phyloP scores from a whole-genome alignment of 345 rosid genomes.

The Eucalyptus coolabah region DNA sequence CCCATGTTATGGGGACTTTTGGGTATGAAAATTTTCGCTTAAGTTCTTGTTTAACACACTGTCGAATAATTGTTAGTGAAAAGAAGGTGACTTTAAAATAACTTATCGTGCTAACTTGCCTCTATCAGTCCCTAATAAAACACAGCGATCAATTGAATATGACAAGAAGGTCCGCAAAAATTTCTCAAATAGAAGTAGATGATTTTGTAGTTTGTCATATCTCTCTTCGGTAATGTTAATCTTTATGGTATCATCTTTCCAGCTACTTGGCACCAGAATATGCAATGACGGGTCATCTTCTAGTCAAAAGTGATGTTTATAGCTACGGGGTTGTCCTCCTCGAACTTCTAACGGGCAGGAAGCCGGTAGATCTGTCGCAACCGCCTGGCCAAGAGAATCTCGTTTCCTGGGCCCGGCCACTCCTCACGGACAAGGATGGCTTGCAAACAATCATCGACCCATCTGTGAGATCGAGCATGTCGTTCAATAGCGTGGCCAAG shows the following conservation, averaged over 20 bases:
- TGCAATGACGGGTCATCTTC: slow-evolving; percentile 74
- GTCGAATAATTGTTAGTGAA: background rate
- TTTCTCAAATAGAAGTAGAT: background rate
- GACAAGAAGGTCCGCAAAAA: background rate
- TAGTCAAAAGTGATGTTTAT: slow-evolving; percentile 65
- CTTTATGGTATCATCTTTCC: background rate
- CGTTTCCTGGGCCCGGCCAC: slow-evolving; percentile 53
- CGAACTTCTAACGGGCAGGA: slow-evolving; percentile 57
- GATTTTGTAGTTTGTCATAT: background rate
- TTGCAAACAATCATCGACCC: slow-evolving; percentile 38
- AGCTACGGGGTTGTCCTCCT: slow-evolving; percentile 78
- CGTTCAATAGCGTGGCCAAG: slow-evolving; percentile 33
- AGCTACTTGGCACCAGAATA: slow-evolving; percentile 73
- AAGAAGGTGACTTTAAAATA: background rate
- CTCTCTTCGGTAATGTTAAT: background rate
- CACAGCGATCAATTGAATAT: background rate
- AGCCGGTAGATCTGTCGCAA: slow-evolving; percentile 61
- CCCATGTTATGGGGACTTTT: slow-evolving; percentile 79
- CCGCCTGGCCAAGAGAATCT: slow-evolving; percentile 68
- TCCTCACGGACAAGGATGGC: slow-evolving; percentile 39
- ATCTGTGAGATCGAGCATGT: slow-evolving; percentile 14
- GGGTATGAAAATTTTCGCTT: slow-evolving; percentile 24
- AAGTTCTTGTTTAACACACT: background rate
- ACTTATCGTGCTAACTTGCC: background rate
- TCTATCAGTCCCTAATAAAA: background rate